phyloP scores from a whole-genome alignment of 164 flowering plant species.

The Aristolochia fimbriata region DNA sequence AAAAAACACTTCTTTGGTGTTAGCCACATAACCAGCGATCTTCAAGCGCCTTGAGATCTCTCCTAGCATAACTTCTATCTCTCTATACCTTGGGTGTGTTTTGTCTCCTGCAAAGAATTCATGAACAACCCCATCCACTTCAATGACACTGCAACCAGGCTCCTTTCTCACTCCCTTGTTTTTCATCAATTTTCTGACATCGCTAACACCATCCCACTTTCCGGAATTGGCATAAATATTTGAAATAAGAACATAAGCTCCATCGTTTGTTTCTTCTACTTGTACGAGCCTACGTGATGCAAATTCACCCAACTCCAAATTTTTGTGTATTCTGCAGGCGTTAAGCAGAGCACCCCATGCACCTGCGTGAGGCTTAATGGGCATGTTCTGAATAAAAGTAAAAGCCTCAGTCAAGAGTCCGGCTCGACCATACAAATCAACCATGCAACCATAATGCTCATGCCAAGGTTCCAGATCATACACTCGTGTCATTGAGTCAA shows the following conservation, averaged over 20 bases:
- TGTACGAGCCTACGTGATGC: conserved; percentile 37
- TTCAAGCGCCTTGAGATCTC: conserved; percentile 32
- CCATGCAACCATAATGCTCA: conserved; percentile 63
- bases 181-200: conserved; percentile 35
- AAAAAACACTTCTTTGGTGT: conserved; percentile 33
- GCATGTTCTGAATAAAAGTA: conserved; percentile 37
- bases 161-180: conserved; percentile 30
- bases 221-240: conserved; percentile 37
- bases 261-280: conserved; percentile 34
- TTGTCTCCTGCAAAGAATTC: conserved; percentile 44
- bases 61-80: conserved; percentile 25
- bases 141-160: conserved; percentile 62
- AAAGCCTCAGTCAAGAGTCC: conserved; percentile 44
- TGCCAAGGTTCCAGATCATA: conserved; percentile 36
- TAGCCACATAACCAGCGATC: conserved; percentile 32
- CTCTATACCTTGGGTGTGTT: conserved; percentile 30
- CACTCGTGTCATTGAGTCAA: conserved; percentile 27
- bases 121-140: conserved; percentile 43
- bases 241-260: conserved; percentile 43
- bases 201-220: conserved; percentile 32
- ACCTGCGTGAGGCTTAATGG: conserved; percentile 40
- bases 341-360: conserved; percentile 56
- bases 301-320: conserved; percentile 34
- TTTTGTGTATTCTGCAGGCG: conserved; percentile 38
- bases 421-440: conserved; percentile 45